A percentile compares a stretch with the other conserved stretches of the same genome.
These are phyloP conservation scores for Eutrema japonicum DNA, from an alignment of 345 rosid genomes.

Conservation along the genomic window DNA sequence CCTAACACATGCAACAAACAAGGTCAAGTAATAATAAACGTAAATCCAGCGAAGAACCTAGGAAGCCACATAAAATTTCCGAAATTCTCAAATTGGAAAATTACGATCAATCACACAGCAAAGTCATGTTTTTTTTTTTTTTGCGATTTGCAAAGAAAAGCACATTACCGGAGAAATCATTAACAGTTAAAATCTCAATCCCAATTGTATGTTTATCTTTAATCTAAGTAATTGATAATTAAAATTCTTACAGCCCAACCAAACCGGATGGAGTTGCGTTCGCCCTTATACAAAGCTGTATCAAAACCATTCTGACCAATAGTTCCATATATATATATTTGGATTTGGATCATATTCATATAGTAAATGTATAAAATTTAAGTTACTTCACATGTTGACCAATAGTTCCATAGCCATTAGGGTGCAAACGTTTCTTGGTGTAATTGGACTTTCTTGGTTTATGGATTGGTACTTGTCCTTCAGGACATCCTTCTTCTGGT, in stretches of 20 bases:
- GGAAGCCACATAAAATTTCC: not conserved
- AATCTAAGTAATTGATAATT: too few species aligned
- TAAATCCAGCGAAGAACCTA: not conserved
- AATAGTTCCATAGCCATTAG: not conserved
- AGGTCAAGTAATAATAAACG: not conserved
- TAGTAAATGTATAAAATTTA: too few species aligned
- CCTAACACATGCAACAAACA: slow-evolving; percentile 17
- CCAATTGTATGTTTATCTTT: too few species aligned
- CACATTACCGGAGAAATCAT: not conserved
- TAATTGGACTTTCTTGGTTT: slow-evolving; percentile 9
- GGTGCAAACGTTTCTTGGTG: not conserved
- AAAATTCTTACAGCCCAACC: too few species aligned
- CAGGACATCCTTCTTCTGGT: slow-evolving; percentile 24
- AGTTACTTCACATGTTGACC: slow-evolving; percentile 10
- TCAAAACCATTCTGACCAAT: too few species aligned
- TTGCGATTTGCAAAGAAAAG: not conserved
- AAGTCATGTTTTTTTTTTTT: not conserved
- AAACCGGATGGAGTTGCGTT: too few species aligned
- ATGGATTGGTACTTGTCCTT: slow-evolving; percentile 30
- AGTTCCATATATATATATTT: too few species aligned
- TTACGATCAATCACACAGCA: not conserved
- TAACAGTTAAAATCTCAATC: slow-evolving; percentile 2
- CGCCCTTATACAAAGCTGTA: too few species aligned
- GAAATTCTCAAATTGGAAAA: not conserved
- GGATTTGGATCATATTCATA: too few species aligned